Evolutionary conservation across 306 rosid species (phyloP).

Genomic region (Castanospermum australe): DNA sequence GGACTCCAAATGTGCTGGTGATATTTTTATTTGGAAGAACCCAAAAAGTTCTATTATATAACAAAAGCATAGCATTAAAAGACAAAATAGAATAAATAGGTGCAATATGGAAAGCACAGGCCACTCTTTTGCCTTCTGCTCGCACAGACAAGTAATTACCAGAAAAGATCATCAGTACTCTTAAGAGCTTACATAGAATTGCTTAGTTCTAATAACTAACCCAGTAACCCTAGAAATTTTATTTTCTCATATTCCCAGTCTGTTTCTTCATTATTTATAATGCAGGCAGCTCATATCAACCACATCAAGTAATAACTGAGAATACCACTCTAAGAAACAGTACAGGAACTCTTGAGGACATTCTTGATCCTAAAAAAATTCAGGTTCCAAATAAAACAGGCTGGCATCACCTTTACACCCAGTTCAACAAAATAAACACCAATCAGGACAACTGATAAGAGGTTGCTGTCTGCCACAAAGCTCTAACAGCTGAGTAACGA

Average conservation of each 20-base stretch:
- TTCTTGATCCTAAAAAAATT: not conserved
- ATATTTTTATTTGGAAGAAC: slow-evolving; percentile 19
- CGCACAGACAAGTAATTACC: not conserved
- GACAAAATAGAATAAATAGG: not conserved
- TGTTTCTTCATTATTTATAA: slow-evolving; percentile 7
- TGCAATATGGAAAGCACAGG: not conserved
- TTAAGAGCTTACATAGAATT: not conserved
- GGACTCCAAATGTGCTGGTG: slow-evolving; percentile 3
- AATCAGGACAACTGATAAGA: slow-evolving; percentile 4
- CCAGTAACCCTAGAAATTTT: not conserved
- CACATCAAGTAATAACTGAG: not conserved
- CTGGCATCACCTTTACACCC: not conserved
- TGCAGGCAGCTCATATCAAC: slow-evolving; percentile 15
- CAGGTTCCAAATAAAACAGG: not conserved
- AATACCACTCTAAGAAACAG: slow-evolving; percentile 5
- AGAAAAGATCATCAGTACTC: not conserved
- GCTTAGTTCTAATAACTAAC: slow-evolving; percentile 8
- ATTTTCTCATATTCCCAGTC: not conserved
- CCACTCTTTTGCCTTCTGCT: slow-evolving; percentile 10
- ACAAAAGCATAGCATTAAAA: not conserved
- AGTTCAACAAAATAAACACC: not conserved
- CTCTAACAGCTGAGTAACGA: not conserved
- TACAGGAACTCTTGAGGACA: not conserved
- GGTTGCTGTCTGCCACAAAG: not conserved
- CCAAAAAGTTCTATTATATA: slow-evolving; percentile 5